phyloP scores from a whole-genome alignment of 2,329 filamentous ascomycete species.

The Clathrospora elynae region DNA sequence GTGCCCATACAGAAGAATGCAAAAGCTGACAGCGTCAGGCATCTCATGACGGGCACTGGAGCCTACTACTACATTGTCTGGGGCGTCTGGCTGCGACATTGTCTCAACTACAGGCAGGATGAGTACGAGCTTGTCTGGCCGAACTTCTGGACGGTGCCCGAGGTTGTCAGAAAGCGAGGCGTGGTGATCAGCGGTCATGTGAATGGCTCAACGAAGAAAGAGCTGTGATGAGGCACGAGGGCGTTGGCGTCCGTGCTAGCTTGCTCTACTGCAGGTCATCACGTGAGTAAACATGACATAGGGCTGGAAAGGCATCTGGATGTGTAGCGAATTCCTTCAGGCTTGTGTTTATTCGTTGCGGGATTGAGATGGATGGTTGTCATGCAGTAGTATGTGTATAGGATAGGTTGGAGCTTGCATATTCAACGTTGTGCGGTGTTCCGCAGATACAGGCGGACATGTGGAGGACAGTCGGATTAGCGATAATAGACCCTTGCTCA shows the following conservation, averaged over 20 bases:
- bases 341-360: no score
- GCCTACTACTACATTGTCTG: conserved; percentile 85
- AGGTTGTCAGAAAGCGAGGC: conserved; percentile 51
- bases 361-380: neutral
- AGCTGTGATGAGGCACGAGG: conserved; percentile 16
- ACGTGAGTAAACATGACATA: no score
- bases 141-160: conserved; percentile 60
- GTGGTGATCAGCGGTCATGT: conserved; percentile 12
- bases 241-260: no score
- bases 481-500: neutral
- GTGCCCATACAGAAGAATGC: neutral
- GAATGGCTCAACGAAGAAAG: conserved; percentile 43
- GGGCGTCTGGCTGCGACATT: conserved; percentile 81
- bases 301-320: no score
- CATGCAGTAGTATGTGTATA: neutral
- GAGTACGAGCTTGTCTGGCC: conserved; percentile 76
- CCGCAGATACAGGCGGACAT: neutral
- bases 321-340: no score
- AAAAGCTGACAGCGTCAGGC: conserved; percentile 55
- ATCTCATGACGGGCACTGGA: conserved; percentile 79
- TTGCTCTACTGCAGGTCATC: no score
- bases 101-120: conserved; percentile 72
- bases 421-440: conserved; percentile 4
- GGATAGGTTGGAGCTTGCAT: neutral
- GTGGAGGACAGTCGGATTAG: neutral